A percentile compares a stretch with the other conserved stretches of the same genome.
Conservation (phyloP, 2,329 filamentous ascomycete species). For the Teratosphaeriaceae sp. region DNA sequence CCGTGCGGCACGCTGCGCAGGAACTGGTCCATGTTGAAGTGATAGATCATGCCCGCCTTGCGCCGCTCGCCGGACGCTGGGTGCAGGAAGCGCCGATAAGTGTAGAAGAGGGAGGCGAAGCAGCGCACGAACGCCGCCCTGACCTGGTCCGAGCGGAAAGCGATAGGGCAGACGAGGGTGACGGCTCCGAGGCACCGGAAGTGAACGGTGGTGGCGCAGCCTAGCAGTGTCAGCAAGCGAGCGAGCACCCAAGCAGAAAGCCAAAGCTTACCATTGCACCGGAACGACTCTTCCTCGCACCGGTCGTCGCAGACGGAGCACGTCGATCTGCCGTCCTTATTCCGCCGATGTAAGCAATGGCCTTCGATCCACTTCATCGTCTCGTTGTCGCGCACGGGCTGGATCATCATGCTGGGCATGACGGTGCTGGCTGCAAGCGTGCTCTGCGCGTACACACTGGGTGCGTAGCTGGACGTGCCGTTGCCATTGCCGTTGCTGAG, state of each 20-base stretch:
- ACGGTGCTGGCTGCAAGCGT: conserved; percentile 78
- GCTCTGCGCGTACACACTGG: conserved; percentile 79
- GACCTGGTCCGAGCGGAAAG: conserved; percentile 60
- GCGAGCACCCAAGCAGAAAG: too few species aligned
- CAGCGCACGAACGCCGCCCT: conserved; percentile 62
- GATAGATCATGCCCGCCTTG: conserved; percentile 55
- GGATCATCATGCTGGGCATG: conserved; percentile 77
- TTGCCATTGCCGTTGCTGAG: conserved; percentile 28
- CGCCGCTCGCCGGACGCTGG: conserved; percentile 55
- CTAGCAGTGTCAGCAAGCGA: conserved; percentile 25
- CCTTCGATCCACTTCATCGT: conserved; percentile 79
- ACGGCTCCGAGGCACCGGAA: conserved; percentile 54
- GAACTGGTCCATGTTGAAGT: conserved; percentile 62
- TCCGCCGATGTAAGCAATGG: conserved; percentile 66
- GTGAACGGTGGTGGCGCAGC: conserved; percentile 53
- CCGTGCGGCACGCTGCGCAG: conserved; percentile 58
- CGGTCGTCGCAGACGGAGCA: conserved; percentile 74
- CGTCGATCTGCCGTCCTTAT: conserved; percentile 51
- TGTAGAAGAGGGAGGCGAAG: conserved; percentile 63
- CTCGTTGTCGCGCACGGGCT: conserved; percentile 71
- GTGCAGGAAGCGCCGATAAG: conserved; percentile 57
- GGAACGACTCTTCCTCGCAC: conserved; percentile 66
- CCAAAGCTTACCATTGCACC: conserved; percentile 54
- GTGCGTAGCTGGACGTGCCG: conserved; percentile 54
- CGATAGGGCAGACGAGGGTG: conserved; percentile 58